These are phyloP conservation scores for Pyrenula massariospora DNA, from an alignment of 495 filamentous ascomycete species.

Conservation along the genomic window DNA sequence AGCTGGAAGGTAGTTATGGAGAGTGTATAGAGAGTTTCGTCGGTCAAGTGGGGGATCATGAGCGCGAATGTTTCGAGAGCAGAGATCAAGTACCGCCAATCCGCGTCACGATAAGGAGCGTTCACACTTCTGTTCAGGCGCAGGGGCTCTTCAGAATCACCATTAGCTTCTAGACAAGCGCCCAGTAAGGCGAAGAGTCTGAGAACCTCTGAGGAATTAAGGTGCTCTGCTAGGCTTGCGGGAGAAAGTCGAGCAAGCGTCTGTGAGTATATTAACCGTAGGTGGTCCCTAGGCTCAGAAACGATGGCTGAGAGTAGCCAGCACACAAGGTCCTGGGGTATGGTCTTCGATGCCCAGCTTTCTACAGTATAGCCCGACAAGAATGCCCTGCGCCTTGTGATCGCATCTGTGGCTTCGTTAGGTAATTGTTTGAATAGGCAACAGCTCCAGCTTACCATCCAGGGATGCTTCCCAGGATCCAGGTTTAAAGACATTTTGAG, in stretches of 20 bases:
- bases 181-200: background rate
- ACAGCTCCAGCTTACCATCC: constrained; percentile 18
- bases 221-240: background rate
- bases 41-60: background rate
- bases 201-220: background rate
- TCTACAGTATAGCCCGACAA: constrained; percentile 56
- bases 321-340: constrained; percentile 58
- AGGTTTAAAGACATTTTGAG: constrained; percentile 14
- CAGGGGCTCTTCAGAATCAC: background rate
- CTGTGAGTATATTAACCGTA: constrained; percentile 17
- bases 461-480: constrained; percentile 18
- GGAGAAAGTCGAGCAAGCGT: background rate
- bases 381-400: constrained; percentile 48
- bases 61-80: background rate
- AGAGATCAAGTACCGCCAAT: background rate
- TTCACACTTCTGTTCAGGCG: background rate
- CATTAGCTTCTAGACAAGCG: background rate
- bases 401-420: constrained; percentile 21
- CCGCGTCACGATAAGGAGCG: background rate
- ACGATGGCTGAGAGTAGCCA: constrained; percentile 60
- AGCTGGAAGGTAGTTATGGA: constrained; percentile 40
- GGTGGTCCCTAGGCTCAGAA: constrained; percentile 43
- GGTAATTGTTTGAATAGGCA: constrained; percentile 2
- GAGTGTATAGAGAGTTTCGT: constrained; percentile 17
- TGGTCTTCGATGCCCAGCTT: constrained; percentile 35